These are phyloP conservation scores for Aspergillus sp. DNA, from an alignment of 2,329 filamentous ascomycete genomes.

Conservation along the genomic window DNA sequence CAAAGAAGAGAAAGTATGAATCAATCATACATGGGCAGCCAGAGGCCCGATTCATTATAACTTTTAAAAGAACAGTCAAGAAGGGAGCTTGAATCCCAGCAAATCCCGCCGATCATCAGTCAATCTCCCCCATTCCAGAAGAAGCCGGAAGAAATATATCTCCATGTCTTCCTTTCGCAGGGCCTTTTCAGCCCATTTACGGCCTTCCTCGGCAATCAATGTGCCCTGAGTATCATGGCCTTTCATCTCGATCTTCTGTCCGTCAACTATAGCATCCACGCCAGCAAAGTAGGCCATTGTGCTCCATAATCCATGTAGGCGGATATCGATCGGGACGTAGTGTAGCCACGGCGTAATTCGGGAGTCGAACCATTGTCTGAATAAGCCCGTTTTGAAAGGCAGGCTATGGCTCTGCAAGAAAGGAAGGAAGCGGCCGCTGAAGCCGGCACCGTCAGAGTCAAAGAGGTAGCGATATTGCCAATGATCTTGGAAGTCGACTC, in stretches of 20 bases:
- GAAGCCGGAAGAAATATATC: constrained; percentile 73
- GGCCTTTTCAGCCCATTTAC: constrained; percentile 63
- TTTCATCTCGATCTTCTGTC: constrained; percentile 18
- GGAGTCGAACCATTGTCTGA: constrained; percentile 76
- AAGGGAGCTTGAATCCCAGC: constrained; percentile 40
- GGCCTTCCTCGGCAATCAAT: constrained; percentile 66
- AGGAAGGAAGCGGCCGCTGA: constrained; percentile 64
- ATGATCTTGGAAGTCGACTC: constrained; percentile 55
- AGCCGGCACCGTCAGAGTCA: constrained; percentile 67
- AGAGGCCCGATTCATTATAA: not conserved
- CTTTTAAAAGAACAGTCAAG: not conserved
- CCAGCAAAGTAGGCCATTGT: constrained; percentile 74
- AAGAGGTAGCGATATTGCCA: constrained; percentile 70
- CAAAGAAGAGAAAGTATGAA: not conserved
- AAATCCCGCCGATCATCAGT: constrained; percentile 60
- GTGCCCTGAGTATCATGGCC: constrained; percentile 55
- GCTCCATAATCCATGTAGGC: constrained; percentile 71
- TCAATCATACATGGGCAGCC: not conserved
- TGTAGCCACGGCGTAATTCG: constrained; percentile 75
- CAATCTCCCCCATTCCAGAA: constrained; percentile 74
- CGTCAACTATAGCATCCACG: constrained; percentile 26
- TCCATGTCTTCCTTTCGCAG: constrained; percentile 74
- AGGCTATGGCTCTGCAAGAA: constrained; percentile 66
- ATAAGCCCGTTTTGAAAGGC: constrained; percentile 69
- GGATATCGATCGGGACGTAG: constrained; percentile 73